Base-by-base conservation (phyloP, 805 yeast genomes). In the Cyberlindnera maritima region DNA sequence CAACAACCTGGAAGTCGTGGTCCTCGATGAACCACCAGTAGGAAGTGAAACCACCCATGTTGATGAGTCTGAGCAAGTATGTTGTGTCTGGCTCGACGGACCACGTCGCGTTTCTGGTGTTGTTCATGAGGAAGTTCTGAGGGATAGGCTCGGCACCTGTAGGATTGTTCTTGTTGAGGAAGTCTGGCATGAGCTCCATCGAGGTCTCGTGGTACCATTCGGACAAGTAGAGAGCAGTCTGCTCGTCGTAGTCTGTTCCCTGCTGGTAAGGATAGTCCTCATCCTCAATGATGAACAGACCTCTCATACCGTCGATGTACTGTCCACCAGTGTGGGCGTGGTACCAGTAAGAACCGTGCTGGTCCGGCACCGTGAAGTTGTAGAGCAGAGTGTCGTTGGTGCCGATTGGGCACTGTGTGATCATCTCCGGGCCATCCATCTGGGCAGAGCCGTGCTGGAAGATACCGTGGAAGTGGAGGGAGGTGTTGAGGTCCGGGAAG, bases 141-240 rank as follows among this genome's bases (percentile, higher is more conserved):
- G 99, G 99, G 57, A 94, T 83, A 43, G 99, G 99, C 71, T 94
- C 99, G 37, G 98, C 97, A 62, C 99, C 99, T 10, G 97, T 88
- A 49, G 99, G 99, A 68, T 94, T 94, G 72, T 75, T 82, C 52
- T 83, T 64, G 55, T 70, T 79, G 72, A 90, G 63, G 71, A 94
- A 91, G 32, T 58, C 48, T 15, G 75, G 70, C 18, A 64, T 69
- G 55, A 85, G 71, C 33, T 67, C 79, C 21, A 71, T 70, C 28
- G 83, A 74, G 4, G 60, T 46, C 11, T 61, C 75, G 64, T 89
- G 96, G 71, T 94, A 94, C 96, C 97, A 91, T 61, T 94, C 99
- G 40, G 85, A 72, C 36, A 94, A 57, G 9, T 86, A 69, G 50
- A 92, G 62, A 14, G 77, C 66, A 18, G 81, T 72, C 59, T 91